Conservation (phyloP, 495 filamentous ascomycete genomes). For the Lindgomyces ingoldianus region DNA sequence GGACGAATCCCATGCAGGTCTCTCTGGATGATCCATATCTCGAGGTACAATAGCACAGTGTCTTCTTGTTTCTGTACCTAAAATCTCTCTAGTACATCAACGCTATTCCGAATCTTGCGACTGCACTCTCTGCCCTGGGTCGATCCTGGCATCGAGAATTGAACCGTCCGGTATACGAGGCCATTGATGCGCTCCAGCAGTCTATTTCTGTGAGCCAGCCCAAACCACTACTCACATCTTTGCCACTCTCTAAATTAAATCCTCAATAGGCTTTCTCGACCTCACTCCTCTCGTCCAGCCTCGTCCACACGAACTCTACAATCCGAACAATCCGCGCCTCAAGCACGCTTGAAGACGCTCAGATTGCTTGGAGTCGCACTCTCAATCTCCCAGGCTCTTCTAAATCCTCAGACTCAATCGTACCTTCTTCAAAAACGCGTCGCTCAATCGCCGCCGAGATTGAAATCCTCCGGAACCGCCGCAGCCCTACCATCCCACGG, state of each 20-base stretch:
- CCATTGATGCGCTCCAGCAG: constrained; percentile 20
- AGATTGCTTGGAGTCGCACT: constrained; percentile 34
- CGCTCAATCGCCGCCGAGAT: neutral
- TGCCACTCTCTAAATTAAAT: neutral
- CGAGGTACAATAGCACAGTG: constrained; percentile 3
- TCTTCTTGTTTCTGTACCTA: neutral
- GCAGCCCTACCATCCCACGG: neutral
- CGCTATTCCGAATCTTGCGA: constrained; percentile 27
- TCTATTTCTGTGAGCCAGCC: neutral
- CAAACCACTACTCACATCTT: neutral
- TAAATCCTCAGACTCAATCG: neutral
- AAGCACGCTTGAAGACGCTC: constrained; percentile 34
- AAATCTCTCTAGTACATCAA: constrained; percentile 20
- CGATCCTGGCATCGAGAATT: constrained; percentile 36
- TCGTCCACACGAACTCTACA: constrained; percentile 22
- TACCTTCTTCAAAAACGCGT: neutral
- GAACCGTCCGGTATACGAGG: constrained; percentile 29
- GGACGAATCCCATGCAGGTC: neutral
- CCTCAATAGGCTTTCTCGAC: constrained; percentile 3
- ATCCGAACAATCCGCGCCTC: constrained; percentile 39
- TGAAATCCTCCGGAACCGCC: neutral
- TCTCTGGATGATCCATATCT: constrained; percentile 22
- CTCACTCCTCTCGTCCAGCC: constrained; percentile 13
- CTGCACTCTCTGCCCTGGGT: constrained; percentile 26
- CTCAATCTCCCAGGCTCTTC: constrained; percentile 36